Evolutionary conservation across 2,329 filamentous ascomycete genomes (phyloP).

Genomic region (Sarocladium oryzae): DNA sequence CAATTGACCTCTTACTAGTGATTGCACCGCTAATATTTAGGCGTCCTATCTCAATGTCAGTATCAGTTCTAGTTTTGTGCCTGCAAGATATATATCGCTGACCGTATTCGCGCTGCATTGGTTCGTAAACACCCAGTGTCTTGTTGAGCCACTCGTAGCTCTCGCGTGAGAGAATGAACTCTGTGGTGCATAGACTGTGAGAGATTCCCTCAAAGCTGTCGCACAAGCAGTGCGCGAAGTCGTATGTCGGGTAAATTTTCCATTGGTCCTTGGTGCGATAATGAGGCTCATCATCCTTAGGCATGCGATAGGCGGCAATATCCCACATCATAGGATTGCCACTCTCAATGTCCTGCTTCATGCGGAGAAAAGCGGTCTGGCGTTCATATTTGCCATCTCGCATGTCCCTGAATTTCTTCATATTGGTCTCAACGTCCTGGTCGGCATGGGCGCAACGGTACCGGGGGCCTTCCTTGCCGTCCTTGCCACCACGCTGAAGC

Average conservation of each 20-base stretch:
- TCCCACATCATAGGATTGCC: conserved; percentile 97
- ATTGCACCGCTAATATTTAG: conserved; percentile 75
- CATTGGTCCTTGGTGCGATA: conserved; percentile 51
- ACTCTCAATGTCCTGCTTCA: conserved; percentile 83
- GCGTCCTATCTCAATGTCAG: conserved; percentile 21
- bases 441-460: conserved; percentile 78
- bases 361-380: conserved; percentile 75
- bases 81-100: conserved; percentile 8
- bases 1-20: conserved; percentile 78
- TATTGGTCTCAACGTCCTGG: conserved; percentile 66
- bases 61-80: no score
- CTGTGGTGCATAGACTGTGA: conserved; percentile 87
- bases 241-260: conserved; percentile 45
- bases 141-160: conserved; percentile 91
- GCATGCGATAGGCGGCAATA: conserved; percentile 80
- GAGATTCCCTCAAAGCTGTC: conserved; percentile 91
- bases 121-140: conserved; percentile 73
- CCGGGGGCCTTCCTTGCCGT: conserved; percentile 55
- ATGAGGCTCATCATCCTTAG: conserved; percentile 63
- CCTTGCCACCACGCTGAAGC: conserved; percentile 74
- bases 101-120: conserved; percentile 86
- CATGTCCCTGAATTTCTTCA: conserved; percentile 84
- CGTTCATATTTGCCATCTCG: conserved; percentile 84
- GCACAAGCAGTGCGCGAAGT: conserved; percentile 84
- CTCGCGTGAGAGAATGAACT: conserved; percentile 77